Evolutionary conservation across 768 basidiomycete species (phyloP).

Genomic region (Leucocoprinus birnbaumii): DNA sequence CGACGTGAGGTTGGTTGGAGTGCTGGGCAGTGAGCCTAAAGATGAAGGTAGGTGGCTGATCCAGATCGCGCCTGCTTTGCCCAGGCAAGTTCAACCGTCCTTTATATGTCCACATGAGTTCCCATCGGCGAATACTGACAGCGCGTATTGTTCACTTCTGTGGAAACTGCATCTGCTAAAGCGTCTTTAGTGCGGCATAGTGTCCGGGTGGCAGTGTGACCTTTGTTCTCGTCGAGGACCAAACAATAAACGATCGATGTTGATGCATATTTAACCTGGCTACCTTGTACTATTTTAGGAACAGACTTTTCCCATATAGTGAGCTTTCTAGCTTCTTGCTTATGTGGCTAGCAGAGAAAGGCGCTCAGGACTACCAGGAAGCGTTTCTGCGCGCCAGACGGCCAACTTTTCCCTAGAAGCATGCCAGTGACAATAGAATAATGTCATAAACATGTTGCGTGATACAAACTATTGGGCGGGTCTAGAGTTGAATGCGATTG

Average conservation of each 20-base stretch:
- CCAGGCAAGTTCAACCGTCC: not conserved
- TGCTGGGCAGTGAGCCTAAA: slow-evolving; percentile 4
- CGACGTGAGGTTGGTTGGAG: slow-evolving; percentile 8
- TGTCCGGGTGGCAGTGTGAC: slow-evolving; percentile 5
- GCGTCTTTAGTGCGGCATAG: not conserved
- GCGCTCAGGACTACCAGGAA: not conserved
- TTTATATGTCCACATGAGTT: not conserved
- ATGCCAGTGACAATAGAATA: not conserved
- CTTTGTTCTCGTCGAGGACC: not conserved
- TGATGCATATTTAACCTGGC: not conserved
- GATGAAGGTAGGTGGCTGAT: slow-evolving; percentile 17
- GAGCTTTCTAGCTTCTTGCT: not conserved
- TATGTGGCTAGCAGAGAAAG: no score
- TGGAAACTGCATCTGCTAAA: not conserved
- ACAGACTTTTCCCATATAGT: not conserved
- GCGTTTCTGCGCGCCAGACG: not conserved
- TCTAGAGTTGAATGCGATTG: not conserved
- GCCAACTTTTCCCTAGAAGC: not conserved
- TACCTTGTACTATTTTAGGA: slow-evolving; percentile 5
- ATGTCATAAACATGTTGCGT: not conserved
- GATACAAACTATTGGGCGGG: not conserved
- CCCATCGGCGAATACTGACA: not conserved
- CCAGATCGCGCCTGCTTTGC: slow-evolving; percentile 21
- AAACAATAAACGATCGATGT: slow-evolving; percentile 1
- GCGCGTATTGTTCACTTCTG: not conserved